Evolutionary conservation across 108 stramenopile genomes (phyloP), one percentile per base, ranked within the genome.

Genomic region (Cylindrotheca closterium): DNA sequence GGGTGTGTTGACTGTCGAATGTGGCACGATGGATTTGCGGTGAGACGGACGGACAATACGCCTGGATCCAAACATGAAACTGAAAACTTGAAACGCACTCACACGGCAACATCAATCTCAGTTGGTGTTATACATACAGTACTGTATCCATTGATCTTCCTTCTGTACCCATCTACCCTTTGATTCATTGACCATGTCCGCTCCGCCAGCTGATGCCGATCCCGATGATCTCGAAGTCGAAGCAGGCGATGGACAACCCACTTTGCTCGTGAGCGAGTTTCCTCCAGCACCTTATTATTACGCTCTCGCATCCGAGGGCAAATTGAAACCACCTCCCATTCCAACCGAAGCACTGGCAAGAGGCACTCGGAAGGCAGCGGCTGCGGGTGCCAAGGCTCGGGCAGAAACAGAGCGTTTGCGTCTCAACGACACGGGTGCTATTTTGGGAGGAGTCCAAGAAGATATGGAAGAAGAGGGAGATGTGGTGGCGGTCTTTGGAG

Each of bases 281-380:
- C 89, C 92, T 5, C 89, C 92, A 10, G 89, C 92, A 8, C 92
- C 92, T 3, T 79, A 74, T 55, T 93, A 93, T 61, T 91, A 89
- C 78, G 50, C 46, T 0, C 68, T 73, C 7, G 80, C 88, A 28
- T 56, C 76, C 2, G n/a, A n/a, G n/a, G n/a, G n/a, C n/a, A 32
- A 34, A 1, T 26, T 87, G 65, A 67, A 27, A 21, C 86, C 74
- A 15, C 92, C 92, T 1, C 65, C 67, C 29, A 93, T 93, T 53
- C 92, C 92, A 0, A 49, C 34, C 1, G 82, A 86, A 2, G 84
- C 87, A 2, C 67, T 93, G 63, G 83, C 79, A 51, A 80, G 87
- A 58, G 88, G 87, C 1, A 88, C 92, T 30, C 63, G 81, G 32
- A 74, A 73, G 42, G 89, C 87, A 27, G 61, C 71, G 22, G 70